A percentile compares a stretch with the other conserved stretches of the same genome.
These are phyloP conservation scores for Ophiognomonia clavigignenti-juglandacearum DNA, from an alignment of 2,329 filamentous ascomycete species.

Conservation along the genomic window DNA sequence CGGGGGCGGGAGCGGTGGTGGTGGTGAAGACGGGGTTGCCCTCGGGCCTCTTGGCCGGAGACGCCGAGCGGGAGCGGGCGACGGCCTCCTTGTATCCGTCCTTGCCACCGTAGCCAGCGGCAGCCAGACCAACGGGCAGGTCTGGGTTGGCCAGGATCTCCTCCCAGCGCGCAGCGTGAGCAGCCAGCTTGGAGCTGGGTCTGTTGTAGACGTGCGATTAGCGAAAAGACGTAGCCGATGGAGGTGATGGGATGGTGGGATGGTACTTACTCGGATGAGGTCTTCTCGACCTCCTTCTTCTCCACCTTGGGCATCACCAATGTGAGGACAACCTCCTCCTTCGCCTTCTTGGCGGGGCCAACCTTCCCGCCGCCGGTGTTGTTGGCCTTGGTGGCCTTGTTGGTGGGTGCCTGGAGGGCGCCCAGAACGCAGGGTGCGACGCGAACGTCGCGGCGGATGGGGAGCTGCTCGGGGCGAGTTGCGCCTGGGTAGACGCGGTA, in stretches of 20 bases:
- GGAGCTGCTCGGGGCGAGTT: background rate
- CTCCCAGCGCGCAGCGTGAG: background rate
- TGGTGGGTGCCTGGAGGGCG: background rate
- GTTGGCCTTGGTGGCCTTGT: background rate
- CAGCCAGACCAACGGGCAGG: background rate
- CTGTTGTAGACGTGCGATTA: background rate
- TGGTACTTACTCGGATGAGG: background rate
- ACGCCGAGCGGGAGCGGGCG: background rate
- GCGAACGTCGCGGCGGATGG: conserved; percentile 7
- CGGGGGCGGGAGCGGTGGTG: background rate
- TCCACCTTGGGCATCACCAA: no score
- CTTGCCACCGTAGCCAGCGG: background rate
- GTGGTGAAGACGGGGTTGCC: background rate
- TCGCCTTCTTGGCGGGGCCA: background rate
- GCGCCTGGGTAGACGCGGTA: conserved; percentile 5
- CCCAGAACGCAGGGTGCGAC: background rate
- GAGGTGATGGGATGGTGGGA: background rate
- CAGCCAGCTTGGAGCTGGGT: background rate
- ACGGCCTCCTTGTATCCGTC: background rate
- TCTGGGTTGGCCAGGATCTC: background rate
- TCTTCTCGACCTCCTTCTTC: no score
- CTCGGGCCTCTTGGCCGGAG: background rate
- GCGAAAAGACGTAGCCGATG: background rate
- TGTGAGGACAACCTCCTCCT: no score
- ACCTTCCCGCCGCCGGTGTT: background rate